Conservation (phyloP, 768 basidiomycete species). For the Leccinum olivaceopallidum region DNA sequence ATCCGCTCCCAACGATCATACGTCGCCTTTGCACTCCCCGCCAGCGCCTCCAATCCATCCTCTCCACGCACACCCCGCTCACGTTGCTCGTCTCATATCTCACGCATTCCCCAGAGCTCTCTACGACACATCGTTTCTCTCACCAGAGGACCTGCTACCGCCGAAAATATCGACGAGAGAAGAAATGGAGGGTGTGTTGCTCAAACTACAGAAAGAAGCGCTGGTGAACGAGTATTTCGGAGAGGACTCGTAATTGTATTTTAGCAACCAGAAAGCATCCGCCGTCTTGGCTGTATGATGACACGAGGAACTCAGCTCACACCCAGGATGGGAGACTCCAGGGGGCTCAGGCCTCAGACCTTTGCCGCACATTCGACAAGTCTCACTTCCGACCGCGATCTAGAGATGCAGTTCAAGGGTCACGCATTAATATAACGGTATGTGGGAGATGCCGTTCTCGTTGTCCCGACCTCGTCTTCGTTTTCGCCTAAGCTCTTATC, state of each 20-base stretch:
- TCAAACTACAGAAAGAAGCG: constrained; percentile 77
- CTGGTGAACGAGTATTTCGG: constrained; percentile 79
- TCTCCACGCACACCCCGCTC: constrained; percentile 55
- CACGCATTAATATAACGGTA: too few relatives aligned
- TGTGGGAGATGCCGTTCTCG: too few relatives aligned
- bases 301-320: constrained; percentile 5
- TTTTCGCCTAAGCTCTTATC: too few relatives aligned
- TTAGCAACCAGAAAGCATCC: constrained; percentile 1
- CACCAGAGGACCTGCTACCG: constrained; percentile 66
- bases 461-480: too few relatives aligned
- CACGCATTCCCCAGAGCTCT: constrained; percentile 15
- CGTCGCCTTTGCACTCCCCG: constrained; percentile 11
- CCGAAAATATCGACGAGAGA: constrained; percentile 74
- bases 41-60: constrained; percentile 64
- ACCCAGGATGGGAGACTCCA: constrained; percentile 21
- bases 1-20: not conserved
- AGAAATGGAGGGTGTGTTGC: constrained; percentile 77
- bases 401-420: too few relatives aligned
- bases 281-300: not conserved
- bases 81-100: constrained; percentile 53
- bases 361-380: too few relatives aligned
- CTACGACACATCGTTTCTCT: constrained; percentile 59
- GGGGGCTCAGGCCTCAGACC: not conserved
- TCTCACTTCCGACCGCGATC: too few relatives aligned
- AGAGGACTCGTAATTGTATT: constrained; percentile 28